Evolutionary conservation across 2,329 filamentous ascomycete species (phyloP).

Genomic region (Epichloe sp.): DNA sequence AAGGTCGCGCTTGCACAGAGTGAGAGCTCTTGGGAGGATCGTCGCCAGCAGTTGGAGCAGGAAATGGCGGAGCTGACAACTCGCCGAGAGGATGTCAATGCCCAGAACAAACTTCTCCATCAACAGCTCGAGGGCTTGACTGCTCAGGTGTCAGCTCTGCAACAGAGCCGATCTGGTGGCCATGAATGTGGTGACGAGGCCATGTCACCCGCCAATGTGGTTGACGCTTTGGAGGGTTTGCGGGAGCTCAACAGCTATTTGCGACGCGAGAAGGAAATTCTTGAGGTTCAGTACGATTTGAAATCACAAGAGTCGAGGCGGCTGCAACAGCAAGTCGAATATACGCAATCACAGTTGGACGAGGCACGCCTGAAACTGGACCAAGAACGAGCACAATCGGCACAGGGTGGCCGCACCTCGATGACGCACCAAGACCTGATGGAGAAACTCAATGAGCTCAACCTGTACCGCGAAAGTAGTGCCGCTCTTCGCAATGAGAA

Average conservation of each 20-base stretch:
- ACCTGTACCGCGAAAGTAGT: conserved; percentile 90
- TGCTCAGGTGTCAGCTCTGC: conserved; percentile 64
- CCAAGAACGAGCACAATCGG: conserved; percentile 68
- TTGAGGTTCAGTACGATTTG: conserved; percentile 90
- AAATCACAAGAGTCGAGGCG: conserved; percentile 80
- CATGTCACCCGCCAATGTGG: conserved; percentile 35
- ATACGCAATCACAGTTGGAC: conserved; percentile 76
- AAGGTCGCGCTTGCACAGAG: conserved; percentile 67
- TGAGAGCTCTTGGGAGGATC: conserved; percentile 78
- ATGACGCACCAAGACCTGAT: conserved; percentile 81
- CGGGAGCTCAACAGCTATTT: conserved; percentile 87
- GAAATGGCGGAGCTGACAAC: conserved; percentile 70
- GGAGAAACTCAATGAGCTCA: conserved; percentile 90
- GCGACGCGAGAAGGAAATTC: conserved; percentile 90
- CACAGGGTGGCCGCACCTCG: conserved; percentile 59
- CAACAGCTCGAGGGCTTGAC: conserved; percentile 77
- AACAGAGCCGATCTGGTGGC: conserved; percentile 52
- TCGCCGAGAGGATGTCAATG: conserved; percentile 69
- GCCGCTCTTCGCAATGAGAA: conserved; percentile 81
- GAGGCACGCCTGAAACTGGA: conserved; percentile 80
- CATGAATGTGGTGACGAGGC: conserved; percentile 39
- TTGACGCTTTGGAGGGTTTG: conserved; percentile 57
- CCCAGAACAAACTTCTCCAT: conserved; percentile 84
- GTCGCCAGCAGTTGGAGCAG: conserved; percentile 65
- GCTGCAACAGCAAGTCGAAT: conserved; percentile 79